Conservation (phyloP, 2,329 filamentous ascomycete species). For the Penicillium sp. region DNA sequence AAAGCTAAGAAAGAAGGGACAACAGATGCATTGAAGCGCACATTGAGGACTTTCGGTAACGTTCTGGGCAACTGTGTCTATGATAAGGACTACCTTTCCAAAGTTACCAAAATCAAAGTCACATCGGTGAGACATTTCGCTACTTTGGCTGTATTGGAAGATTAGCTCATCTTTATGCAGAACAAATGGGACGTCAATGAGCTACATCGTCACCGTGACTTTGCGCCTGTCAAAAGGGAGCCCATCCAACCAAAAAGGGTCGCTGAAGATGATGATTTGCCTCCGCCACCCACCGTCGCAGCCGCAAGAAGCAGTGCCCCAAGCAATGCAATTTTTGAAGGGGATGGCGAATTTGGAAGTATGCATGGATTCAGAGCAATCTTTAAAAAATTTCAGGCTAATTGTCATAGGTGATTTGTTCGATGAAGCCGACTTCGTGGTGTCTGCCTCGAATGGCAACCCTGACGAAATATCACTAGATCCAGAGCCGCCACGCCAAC, state of each 20-base stretch:
- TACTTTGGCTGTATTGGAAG: not conserved
- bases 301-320: slow-evolving; percentile 30
- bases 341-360: slow-evolving; percentile 47
- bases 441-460: slow-evolving; percentile 63
- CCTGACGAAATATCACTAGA: slow-evolving; percentile 73
- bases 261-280: slow-evolving; percentile 52
- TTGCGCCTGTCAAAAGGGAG: slow-evolving; percentile 61
- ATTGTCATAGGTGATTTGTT: slow-evolving; percentile 57
- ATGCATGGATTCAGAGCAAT: slow-evolving; percentile 11
- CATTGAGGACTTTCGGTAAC: slow-evolving; percentile 90
- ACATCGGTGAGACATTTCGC: slow-evolving; percentile 52
- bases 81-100: slow-evolving; percentile 88
- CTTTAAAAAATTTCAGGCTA: slow-evolving; percentile 7
- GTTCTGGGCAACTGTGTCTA: slow-evolving; percentile 98
- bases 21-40: slow-evolving; percentile 88
- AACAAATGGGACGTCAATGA: slow-evolving; percentile 76
- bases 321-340: slow-evolving; percentile 34
- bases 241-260: slow-evolving; percentile 34
- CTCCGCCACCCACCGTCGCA: slow-evolving; percentile 35
- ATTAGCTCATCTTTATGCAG: slow-evolving; percentile 24
- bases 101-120: slow-evolving; percentile 86
- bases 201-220: slow-evolving; percentile 79
- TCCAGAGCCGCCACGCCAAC: slow-evolving; percentile 25
- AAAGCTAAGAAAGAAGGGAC: slow-evolving; percentile 99
- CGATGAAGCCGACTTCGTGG: slow-evolving; percentile 74